phyloP scores from a whole-genome alignment of 2,329 filamentous ascomycete species.

The Aspergillus hiratsukae region DNA sequence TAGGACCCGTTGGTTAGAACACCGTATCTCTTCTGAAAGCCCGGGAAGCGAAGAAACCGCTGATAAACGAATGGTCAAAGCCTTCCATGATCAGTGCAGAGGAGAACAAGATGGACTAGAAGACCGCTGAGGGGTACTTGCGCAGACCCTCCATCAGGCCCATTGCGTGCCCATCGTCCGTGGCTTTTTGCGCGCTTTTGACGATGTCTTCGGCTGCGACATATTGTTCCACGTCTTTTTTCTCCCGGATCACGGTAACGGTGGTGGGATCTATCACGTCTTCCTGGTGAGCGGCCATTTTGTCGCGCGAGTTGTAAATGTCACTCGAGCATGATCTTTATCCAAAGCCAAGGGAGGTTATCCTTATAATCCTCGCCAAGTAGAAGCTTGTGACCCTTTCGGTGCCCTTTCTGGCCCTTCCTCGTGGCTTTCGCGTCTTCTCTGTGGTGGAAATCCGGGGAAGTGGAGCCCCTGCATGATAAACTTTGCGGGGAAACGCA shows the following conservation, averaged over 20 bases:
- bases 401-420: too few relatives aligned
- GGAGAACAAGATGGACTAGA: constrained; percentile 19
- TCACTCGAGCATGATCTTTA: background rate
- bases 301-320: background rate
- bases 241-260: background rate
- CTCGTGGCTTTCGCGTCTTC: background rate
- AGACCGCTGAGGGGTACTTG: constrained; percentile 17
- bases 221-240: background rate
- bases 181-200: background rate
- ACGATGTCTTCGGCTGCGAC: background rate
- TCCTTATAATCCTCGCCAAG: background rate
- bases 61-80: constrained; percentile 26
- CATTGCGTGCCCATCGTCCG: background rate
- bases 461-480: background rate
- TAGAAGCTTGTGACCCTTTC: background rate
- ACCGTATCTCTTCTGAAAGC: constrained; percentile 20
- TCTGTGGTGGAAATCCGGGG: background rate
- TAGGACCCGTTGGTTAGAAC: constrained; percentile 12
- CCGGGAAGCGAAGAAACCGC: constrained; percentile 26
- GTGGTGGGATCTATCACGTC: background rate
- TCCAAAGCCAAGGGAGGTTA: background rate
- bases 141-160: background rate
- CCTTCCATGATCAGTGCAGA: constrained; percentile 22
- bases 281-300: background rate
- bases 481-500: background rate